Evolutionary conservation across 208 protist genomes (phyloP), one percentile per base, ranked within the genome.

Genomic region (Naegleria lovaniensis): DNA sequence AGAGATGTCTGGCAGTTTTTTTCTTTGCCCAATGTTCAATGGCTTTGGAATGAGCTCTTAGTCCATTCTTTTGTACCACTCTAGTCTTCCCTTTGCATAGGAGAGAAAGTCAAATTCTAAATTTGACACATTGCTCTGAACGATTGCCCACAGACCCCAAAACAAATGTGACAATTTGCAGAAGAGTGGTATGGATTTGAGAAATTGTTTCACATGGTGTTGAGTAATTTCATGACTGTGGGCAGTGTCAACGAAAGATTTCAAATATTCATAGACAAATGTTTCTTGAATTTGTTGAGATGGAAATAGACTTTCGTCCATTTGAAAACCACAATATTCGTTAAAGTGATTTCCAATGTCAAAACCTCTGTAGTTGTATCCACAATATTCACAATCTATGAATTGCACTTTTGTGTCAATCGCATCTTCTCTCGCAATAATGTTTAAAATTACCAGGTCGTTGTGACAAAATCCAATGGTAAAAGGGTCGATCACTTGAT

Each of bases 361-460:
- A 91, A 96, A 98, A 0, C 96, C 90, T 89, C 96, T 91, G 90
- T 95, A 98, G 92, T 97, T 96, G 22, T 95, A 94, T 88, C 94
- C 95, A 0, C 94, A 94, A 93, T 98, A 98, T 90, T 98, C 97
- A 91, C 97, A 98, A 93, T 98, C 97, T 91, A 98, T 98, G 85
- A 98, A 95, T 75, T 93, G 94, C 22, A 97, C 91, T 43, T 93
- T 16, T 0, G 36, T 40, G 19, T 48, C 52, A 52, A 7, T 48
- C 16, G 9, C 16, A 5, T 5, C 83, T 52, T 1, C 1, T 0
- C 48, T 41, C 0, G 40, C 16, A 52, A 87, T 25, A 7, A 87
- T 51, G n/a, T 89, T 89, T 55, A 9, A 11, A 13, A n/a, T 25
- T 6, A 67, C 29, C 0, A 89, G 33, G n/a, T 89, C 85, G 39